Evolutionary conservation across 1,284 basidiomycete genomes (phyloP).

Genomic region (Ganoderma sp.): DNA sequence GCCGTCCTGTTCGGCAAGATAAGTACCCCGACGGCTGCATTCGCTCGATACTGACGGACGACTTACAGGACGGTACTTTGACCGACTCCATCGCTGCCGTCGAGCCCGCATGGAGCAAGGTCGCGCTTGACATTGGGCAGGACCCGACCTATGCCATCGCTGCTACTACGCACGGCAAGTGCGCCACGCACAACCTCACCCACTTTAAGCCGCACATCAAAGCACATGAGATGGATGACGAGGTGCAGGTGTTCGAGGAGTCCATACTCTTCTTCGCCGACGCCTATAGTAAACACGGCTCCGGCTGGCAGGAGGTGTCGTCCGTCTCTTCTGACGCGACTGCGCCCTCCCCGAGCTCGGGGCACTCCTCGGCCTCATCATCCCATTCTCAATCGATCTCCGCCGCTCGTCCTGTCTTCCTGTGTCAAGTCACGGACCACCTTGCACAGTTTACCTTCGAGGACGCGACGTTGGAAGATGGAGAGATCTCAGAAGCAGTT

Average conservation of each 20-base stretch:
- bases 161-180: constrained; percentile 73
- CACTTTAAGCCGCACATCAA: constrained; percentile 49
- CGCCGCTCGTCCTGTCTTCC: not conserved
- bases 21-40: constrained; percentile 33
- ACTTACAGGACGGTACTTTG: constrained; percentile 66
- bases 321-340: constrained; percentile 34
- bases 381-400: not conserved
- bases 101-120: constrained; percentile 80
- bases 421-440: not conserved
- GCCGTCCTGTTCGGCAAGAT: constrained; percentile 81
- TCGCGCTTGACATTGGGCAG: constrained; percentile 71
- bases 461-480: not conserved
- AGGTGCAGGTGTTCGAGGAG: constrained; percentile 72
- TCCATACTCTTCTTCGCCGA: constrained; percentile 78
- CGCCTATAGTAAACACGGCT: constrained; percentile 56
- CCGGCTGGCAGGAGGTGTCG: constrained; percentile 43
- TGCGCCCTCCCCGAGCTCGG: constrained; percentile 21
- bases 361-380: constrained; percentile 1
- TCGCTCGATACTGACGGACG: constrained; percentile 42
- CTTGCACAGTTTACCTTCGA: not conserved
- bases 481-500: not conserved
- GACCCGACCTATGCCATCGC: constrained; percentile 69
- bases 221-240: constrained; percentile 48
- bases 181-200: constrained; percentile 56
- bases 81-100: constrained; percentile 80